Evolutionary conservation across 2,329 filamentous ascomycete genomes (phyloP).

Genomic region (Beauveria australis): DNA sequence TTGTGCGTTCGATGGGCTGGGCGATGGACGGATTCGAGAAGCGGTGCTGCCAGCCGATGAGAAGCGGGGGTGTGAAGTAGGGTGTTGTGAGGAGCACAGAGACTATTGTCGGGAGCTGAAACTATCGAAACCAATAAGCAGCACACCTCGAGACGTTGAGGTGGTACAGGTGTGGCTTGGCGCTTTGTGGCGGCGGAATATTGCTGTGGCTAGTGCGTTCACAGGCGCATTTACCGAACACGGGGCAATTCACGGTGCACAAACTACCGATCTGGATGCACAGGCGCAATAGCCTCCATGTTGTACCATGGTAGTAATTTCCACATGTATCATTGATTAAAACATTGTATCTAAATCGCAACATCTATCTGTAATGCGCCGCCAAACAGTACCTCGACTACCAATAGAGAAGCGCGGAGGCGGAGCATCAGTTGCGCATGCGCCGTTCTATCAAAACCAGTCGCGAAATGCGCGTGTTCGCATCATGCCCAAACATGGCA

Average conservation of each 20-base stretch:
- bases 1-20: neutral
- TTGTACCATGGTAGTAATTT: neutral
- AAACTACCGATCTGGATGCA: neutral
- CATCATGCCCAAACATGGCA: neutral
- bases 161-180: neutral
- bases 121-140: neutral
- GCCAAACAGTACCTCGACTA: neutral
- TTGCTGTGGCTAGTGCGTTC: neutral
- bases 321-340: slow-evolving; percentile 10
- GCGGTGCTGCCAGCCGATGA: neutral
- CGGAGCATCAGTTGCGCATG: slow-evolving; percentile 9
- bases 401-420: neutral
- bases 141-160: neutral
- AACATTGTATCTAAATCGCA: slow-evolving; percentile 9
- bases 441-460: slow-evolving; percentile 9
- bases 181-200: neutral
- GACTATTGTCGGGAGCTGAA: neutral
- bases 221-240: neutral
- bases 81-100: neutral
- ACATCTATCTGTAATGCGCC: neutral
- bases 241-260: neutral
- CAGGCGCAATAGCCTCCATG: neutral
- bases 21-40: neutral
- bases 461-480: neutral
- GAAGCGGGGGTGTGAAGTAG: neutral